Evolutionary conservation across 345 rosid species (phyloP).

Genomic region (Trapa incisa): DNA sequence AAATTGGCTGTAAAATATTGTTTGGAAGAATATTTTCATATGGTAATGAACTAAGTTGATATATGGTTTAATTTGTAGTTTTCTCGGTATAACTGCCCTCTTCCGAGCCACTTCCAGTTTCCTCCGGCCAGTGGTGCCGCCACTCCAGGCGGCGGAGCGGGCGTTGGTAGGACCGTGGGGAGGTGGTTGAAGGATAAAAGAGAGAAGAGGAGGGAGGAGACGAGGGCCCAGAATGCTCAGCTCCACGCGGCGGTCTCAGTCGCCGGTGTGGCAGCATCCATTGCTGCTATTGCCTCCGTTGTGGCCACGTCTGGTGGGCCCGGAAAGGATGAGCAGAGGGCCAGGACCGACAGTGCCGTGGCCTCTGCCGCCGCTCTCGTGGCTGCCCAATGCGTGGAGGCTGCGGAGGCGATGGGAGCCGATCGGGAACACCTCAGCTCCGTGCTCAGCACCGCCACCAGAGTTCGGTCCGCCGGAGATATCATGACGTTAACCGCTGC

Average conservation of each 20-base stretch:
- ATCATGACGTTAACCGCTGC: constrained; percentile 32
- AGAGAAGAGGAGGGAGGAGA: constrained; percentile 82
- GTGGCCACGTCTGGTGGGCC: constrained; percentile 45
- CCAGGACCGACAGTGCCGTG: constrained; percentile 68
- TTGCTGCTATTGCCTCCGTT: constrained; percentile 79
- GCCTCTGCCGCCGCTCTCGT: constrained; percentile 83
- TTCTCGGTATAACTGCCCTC: constrained; percentile 1
- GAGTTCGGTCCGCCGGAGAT: constrained; percentile 30
- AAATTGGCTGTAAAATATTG: too few species aligned
- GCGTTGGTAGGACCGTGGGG: constrained; percentile 69
- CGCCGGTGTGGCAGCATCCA: constrained; percentile 69
- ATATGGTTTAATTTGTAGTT: not conserved
- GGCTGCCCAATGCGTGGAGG: constrained; percentile 85
- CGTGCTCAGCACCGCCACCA: constrained; percentile 31
- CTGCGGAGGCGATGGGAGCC: constrained; percentile 77
- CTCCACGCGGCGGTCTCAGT: constrained; percentile 68
- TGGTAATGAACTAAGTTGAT: too few species aligned
- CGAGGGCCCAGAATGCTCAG: constrained; percentile 76
- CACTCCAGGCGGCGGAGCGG: constrained; percentile 13
- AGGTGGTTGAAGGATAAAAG: constrained; percentile 71
- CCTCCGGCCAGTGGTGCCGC: constrained; percentile 6
- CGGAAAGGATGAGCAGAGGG: constrained; percentile 69
- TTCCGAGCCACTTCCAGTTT: constrained; percentile 6
- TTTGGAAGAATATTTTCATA: too few species aligned
- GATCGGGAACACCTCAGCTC: constrained; percentile 25